A percentile compares a stretch with the other conserved stretches of the same genome.
These are phyloP conservation scores for Calocybe gambosa DNA, from an alignment of 1,284 basidiomycete genomes.

Conservation along the genomic window DNA sequence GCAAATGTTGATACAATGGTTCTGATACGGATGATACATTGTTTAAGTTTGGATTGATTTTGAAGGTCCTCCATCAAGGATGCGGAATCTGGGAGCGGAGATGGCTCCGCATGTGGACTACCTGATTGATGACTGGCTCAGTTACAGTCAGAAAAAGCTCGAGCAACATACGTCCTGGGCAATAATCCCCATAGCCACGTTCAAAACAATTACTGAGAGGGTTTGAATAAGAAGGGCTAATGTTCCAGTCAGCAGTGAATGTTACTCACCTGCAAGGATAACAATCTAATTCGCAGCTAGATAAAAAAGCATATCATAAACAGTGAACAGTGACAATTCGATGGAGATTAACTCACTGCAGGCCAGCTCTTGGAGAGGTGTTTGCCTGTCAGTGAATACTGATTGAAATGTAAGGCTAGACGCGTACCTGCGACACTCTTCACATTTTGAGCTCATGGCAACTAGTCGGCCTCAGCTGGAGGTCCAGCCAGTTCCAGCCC, in stretches of 20 bases:
- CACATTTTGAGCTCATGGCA: slow-evolving; percentile 6
- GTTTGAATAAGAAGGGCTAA: background rate
- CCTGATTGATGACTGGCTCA: background rate
- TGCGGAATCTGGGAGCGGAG: background rate
- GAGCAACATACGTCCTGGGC: slow-evolving; percentile 2
- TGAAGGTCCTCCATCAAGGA: slow-evolving; percentile 4
- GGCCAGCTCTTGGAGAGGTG: slow-evolving; percentile 3
- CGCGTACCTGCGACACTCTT: slow-evolving; percentile 8
- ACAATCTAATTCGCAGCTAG: slow-evolving; percentile 7
- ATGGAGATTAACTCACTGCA: slow-evolving; percentile 2
- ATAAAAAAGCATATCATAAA: background rate
- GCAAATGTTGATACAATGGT: background rate
- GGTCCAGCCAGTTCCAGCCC: slow-evolving; percentile 10
- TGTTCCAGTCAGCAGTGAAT: background rate
- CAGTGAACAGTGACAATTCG: background rate
- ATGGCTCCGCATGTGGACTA: background rate
- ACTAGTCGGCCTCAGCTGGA: background rate
- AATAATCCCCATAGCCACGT: slow-evolving; percentile 6
- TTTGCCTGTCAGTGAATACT: background rate
- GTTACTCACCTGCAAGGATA: slow-evolving; percentile 10
- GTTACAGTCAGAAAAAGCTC: background rate
- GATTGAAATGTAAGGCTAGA: background rate
- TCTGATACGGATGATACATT: slow-evolving; percentile 1
- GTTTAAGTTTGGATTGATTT: background rate
- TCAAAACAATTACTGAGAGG: slow-evolving; percentile 10